phyloP scores from a whole-genome alignment of 176 grass and related monocot genomes.

The Lolium rigidum region DNA sequence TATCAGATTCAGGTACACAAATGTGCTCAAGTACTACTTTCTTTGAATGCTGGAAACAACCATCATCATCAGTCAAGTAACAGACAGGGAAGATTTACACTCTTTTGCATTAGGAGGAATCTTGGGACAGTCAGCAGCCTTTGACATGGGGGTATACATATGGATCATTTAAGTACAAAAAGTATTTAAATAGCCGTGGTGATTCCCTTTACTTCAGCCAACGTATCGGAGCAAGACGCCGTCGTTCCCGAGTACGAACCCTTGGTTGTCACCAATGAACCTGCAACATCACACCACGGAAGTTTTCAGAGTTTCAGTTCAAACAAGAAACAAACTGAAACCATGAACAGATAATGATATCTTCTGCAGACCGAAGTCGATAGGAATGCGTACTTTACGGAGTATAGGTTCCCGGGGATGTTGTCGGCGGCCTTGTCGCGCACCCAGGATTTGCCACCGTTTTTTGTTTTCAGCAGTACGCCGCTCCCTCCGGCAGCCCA shows the following conservation, averaged over 20 bases:
- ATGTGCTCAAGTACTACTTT: not conserved
- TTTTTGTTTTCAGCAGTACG: conserved; percentile 76
- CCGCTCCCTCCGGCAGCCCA: conserved; percentile 96
- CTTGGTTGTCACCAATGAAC: conserved; percentile 75
- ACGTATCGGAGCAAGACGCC: conserved; percentile 91
- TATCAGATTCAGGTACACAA: not conserved
- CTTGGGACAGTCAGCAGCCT: conserved; percentile 38
- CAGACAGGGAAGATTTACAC: conserved; percentile 36
- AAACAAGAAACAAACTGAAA: not conserved
- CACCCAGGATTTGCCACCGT: conserved; percentile 88
- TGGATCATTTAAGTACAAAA: conserved; percentile 55
- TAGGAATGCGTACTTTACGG: conserved; percentile 72
- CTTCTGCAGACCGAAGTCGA: not conserved
- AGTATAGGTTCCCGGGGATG: conserved; percentile 92
- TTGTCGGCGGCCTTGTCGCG: conserved; percentile 94
- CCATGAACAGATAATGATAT: not conserved
- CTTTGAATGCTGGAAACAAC: not conserved
- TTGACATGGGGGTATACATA: not conserved
- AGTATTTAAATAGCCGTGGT: not conserved
- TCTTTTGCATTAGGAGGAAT: conserved; percentile 30
- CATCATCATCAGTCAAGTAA: not conserved
- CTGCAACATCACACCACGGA: conserved; percentile 40
- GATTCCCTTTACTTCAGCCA: conserved; percentile 33
- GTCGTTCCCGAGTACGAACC: conserved; percentile 87
- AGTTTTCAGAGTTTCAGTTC: not conserved